Evolutionary conservation across 106 monocot species (phyloP).

Genomic region (Ottelia alismoides): DNA sequence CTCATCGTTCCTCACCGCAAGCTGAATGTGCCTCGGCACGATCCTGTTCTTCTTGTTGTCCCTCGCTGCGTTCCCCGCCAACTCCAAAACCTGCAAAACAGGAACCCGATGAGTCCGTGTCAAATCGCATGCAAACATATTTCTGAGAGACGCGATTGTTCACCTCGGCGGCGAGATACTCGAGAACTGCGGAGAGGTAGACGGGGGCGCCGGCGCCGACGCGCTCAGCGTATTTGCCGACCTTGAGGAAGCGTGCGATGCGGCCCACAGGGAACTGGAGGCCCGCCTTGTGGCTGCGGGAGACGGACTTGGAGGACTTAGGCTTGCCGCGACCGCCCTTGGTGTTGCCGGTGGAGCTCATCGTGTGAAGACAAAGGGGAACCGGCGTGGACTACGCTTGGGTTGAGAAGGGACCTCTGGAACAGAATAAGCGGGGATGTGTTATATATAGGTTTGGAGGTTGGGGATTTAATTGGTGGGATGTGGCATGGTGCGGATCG

Average conservation of each 20-base stretch:
- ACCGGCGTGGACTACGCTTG: no score
- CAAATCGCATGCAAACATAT: no score
- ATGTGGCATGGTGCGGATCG: no score
- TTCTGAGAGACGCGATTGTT: no score
- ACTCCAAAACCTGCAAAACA: slow-evolving; percentile 4
- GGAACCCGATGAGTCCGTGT: slow-evolving; percentile 7
- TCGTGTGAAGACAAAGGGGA: no score
- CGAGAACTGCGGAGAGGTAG: slow-evolving; percentile 42
- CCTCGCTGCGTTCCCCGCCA: slow-evolving; percentile 7
- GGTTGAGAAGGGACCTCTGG: no score
- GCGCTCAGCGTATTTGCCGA: no score
- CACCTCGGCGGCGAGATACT: slow-evolving; percentile 31
- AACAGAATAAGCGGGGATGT: no score
- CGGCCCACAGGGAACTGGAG: slow-evolving; percentile 43
- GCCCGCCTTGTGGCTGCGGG: slow-evolving; percentile 33
- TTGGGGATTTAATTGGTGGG: no score
- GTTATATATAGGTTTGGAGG: no score
- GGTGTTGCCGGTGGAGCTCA: slow-evolving; percentile 18
- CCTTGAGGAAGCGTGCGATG: slow-evolving; percentile 30
- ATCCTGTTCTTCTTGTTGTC: slow-evolving; percentile 13
- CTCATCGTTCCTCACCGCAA: slow-evolving; percentile 4
- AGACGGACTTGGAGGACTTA: slow-evolving; percentile 28
- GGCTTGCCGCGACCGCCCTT: slow-evolving; percentile 36
- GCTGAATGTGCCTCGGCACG: slow-evolving; percentile 1
- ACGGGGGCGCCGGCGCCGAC: no score